phyloP scores from a whole-genome alignment of 495 filamentous ascomycete genomes.

The Pseudomonodictys pantanalensis region DNA sequence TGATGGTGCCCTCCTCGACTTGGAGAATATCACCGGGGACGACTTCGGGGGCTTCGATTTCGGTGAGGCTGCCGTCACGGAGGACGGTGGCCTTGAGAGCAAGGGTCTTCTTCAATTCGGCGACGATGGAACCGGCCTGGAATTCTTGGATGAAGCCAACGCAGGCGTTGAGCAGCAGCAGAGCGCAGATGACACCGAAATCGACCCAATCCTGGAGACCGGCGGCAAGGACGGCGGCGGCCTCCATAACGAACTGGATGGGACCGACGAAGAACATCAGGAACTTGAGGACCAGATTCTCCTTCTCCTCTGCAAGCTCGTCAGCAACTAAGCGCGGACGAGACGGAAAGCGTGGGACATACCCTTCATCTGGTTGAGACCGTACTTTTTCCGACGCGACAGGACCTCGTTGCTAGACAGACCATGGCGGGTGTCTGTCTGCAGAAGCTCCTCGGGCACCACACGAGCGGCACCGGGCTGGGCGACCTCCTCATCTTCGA shows the following conservation, averaged over 20 bases:
- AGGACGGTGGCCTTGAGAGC: constrained; percentile 81
- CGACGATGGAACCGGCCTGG: constrained; percentile 86
- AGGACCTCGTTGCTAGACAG: constrained; percentile 68
- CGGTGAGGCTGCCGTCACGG: constrained; percentile 67
- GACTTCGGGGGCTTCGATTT: constrained; percentile 73
- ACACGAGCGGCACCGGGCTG: constrained; percentile 51
- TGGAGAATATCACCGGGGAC: constrained; percentile 89
- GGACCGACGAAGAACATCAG: constrained; percentile 81
- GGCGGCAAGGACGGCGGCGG: constrained; percentile 70
- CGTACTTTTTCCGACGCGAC: constrained; percentile 71
- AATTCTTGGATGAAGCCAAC: constrained; percentile 89
- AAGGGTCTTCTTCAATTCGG: constrained; percentile 86
- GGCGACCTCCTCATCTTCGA: constrained; percentile 52
- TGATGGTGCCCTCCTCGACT: constrained; percentile 86
- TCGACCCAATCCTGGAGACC: constrained; percentile 80
- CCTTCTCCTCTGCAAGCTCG: constrained; percentile 62
- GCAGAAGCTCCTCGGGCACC: constrained; percentile 64
- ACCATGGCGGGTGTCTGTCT: constrained; percentile 68
- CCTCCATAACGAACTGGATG: constrained; percentile 93
- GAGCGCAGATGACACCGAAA: constrained; percentile 73
- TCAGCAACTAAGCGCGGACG: constrained; percentile 1
- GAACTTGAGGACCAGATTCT: constrained; percentile 81
- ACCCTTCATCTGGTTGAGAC: constrained; percentile 77
- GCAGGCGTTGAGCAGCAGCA: constrained; percentile 73
- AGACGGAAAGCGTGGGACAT: neutral